Percentiles rank a stretch among this genome's conserved stretches.
Conservation (phyloP, 179 eudicot species). For the Pouteria campechiana region DNA sequence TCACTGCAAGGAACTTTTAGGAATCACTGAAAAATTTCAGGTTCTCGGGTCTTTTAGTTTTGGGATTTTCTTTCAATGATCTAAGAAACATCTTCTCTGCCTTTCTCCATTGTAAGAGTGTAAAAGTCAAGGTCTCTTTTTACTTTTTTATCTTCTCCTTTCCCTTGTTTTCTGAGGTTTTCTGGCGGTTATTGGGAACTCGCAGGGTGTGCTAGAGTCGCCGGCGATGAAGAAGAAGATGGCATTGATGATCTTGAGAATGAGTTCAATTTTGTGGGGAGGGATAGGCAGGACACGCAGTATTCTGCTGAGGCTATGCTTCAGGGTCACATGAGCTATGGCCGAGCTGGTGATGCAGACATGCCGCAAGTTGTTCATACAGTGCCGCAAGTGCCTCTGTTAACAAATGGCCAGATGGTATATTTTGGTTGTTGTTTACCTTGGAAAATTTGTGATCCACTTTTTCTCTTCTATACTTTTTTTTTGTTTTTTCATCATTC, state of each 20-base stretch:
- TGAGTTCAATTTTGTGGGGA: constrained; percentile 7
- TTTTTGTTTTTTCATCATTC: background rate
- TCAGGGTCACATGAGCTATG: background rate
- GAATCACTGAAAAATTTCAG: too few relatives aligned
- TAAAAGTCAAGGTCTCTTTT: background rate
- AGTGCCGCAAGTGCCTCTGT: background rate
- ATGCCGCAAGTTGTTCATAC: background rate
- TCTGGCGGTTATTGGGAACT: background rate
- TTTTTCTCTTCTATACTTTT: background rate
- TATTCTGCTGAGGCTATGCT: background rate
- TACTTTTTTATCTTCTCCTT: background rate
- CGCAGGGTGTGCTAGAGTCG: background rate
- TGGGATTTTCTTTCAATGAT: too few relatives aligned
- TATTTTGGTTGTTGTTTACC: background rate
- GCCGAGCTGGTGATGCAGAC: background rate
- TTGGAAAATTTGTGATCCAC: background rate
- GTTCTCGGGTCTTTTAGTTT: too few relatives aligned
- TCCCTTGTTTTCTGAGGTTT: background rate
- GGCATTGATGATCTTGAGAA: constrained; percentile 12
- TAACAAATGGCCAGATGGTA: background rate
- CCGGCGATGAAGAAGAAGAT: constrained; percentile 14
- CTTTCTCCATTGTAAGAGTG: background rate
- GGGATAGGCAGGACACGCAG: background rate
- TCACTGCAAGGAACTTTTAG: too few relatives aligned
- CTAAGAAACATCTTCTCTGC: too few relatives aligned